Percentiles rank a stretch among this genome's conserved stretches.
Conservation (phyloP, 75 land plant species). For the Pinus tabuliformis region DNA sequence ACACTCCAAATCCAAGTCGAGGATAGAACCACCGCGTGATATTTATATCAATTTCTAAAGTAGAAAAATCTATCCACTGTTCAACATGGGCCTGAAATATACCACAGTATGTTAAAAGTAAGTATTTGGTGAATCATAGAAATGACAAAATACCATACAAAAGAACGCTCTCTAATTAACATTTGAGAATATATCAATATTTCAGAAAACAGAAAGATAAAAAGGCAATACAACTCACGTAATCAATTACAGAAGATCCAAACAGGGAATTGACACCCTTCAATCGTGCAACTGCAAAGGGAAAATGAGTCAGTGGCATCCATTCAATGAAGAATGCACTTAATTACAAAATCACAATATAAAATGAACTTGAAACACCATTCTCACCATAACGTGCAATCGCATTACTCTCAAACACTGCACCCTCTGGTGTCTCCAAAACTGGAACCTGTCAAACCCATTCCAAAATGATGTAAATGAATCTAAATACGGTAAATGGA, state of each 20-base stretch:
- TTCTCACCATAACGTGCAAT: conserved; percentile 87
- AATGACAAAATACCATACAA: too few relatives aligned
- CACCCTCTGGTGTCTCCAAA: conserved; percentile 91
- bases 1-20: conserved; percentile 44
- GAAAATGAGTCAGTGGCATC: not conserved
- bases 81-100: conserved; percentile 70
- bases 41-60: conserved; percentile 64
- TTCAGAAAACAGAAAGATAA: not conserved
- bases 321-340: not conserved
- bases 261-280: conserved; percentile 52
- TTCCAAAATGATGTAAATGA: not conserved
- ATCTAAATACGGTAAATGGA: not conserved
- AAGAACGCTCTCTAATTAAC: too few relatives aligned
- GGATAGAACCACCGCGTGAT: conserved; percentile 60
- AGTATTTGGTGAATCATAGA: too few relatives aligned
- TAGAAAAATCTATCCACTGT: conserved; percentile 94
- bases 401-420: conserved; percentile 95
- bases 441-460: conserved; percentile 70
- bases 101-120: not conserved
- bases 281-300: conserved; percentile 59
- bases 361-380: not conserved
- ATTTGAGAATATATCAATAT: too few relatives aligned
- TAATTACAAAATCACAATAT: not conserved
- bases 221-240: conserved; percentile 28
- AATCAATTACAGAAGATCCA: conserved; percentile 72